Conservation (phyloP, 257 asterid species). For the Solanum piurae region DNA sequence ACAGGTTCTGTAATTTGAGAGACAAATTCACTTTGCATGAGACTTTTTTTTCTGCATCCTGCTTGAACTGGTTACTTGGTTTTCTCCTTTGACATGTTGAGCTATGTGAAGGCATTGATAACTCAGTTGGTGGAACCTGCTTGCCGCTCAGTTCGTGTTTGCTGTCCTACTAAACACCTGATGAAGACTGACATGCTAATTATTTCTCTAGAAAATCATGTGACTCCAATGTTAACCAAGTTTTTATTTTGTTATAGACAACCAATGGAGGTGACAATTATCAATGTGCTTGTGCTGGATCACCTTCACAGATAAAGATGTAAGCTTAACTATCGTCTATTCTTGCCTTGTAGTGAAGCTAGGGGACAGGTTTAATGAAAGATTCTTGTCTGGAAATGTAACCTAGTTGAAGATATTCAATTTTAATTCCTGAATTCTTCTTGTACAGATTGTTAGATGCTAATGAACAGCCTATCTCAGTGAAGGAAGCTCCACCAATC, state of each 20-base stretch:
- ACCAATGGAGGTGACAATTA: slow-evolving; percentile 4
- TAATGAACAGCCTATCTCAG: not conserved
- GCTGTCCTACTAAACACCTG: not conserved
- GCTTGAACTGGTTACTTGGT: not conserved
- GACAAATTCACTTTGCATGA: not conserved
- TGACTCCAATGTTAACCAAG: slow-evolving; percentile 4
- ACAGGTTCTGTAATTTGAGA: not conserved
- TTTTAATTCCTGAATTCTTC: not conserved
- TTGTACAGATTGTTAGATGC: not conserved
- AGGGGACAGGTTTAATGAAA: not conserved
- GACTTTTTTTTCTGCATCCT: not conserved
- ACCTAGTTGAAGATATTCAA: not conserved
- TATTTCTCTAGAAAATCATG: not conserved
- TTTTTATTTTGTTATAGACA: slow-evolving; percentile 24
- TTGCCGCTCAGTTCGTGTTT: not conserved
- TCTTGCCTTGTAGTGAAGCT: not conserved
- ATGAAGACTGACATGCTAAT: not conserved
- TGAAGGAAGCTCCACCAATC: slow-evolving; percentile 1
- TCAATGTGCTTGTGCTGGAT: slow-evolving; percentile 13
- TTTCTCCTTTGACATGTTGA: not conserved
- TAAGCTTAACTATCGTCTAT: slow-evolving; percentile 5
- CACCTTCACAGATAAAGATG: slow-evolving; percentile 23
- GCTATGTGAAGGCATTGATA: not conserved
- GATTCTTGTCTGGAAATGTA: not conserved
- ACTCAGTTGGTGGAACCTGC: not conserved